Base-by-base conservation (phyloP, 768 basidiomycete genomes). In the Agrocybe praecox region DNA sequence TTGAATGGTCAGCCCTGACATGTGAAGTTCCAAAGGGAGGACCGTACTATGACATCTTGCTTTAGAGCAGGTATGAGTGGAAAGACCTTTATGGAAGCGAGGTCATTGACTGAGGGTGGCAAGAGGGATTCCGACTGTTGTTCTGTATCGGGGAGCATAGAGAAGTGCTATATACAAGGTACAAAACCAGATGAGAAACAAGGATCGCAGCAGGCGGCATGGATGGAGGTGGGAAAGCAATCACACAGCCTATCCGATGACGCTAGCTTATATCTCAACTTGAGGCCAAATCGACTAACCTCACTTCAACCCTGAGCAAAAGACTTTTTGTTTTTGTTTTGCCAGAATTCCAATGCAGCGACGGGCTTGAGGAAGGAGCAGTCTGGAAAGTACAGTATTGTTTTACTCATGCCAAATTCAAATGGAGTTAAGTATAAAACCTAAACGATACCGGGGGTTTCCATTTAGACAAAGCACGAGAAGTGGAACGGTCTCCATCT, bases 61-160 rank as follows among this genome's bases (percentile, higher is more conserved):
- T 86, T 89, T 44, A 94, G 65, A 57, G 83, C 80, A 19, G 85
- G 85, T 59, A 94, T 90, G 22, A 92, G 77, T n/a, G 91, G 91
- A 69, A 89, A 94, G 33, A 94, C 91, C 63, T 83, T 85, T 63
- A 90, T 77, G 2, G 85, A 75, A 6, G 83, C 82, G 9, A 90
- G 68, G 58, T 76, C 73, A 49, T 86, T 87, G 45, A 79, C 76
- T 1, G 83, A 79, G 6, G 87, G 86, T 14, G 83, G 82, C 10
- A 86, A 70, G 65, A 82, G 62, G 52, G 65, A 59, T 10, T 68
- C 64, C n/a, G 69, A 54, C 58, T 74, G 77, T 49, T 74, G 70
- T 65, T 82, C 80, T 56, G 69, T 66, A 67, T 81, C 79, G 57
- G 52, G 17, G 19, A 40, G 6, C 36, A 40, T 46, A 44, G 36